Base-by-base conservation (phyloP, 2,329 filamentous ascomycete genomes). In the Fusarium sp. region DNA sequence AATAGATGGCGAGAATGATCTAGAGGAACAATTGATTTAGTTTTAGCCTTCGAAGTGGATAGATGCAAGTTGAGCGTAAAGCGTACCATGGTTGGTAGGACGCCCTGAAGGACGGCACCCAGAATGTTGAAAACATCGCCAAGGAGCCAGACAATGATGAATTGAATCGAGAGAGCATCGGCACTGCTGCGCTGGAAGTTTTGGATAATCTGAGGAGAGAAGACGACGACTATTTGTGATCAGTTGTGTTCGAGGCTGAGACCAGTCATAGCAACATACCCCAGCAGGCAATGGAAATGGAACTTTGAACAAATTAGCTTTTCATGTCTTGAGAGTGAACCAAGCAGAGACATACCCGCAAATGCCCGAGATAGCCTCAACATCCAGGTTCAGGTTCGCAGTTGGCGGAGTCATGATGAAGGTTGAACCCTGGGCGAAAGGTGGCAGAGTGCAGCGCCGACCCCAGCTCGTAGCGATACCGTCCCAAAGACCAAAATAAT, bases 71-170 rank as follows among this genome's bases (percentile, higher is more conserved):
- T 38, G 48, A 20, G 60, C 20, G 48, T 54, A 44, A 26, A 45
- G 58, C 82, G 67, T 78, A 91, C 88, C 94, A 98, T 98, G 0
- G 95, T 99, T 2, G 96, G 95, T 58, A 98, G 82, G 10, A 99
- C 95, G 60, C 93, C 92, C 80, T 98, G 95, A 14, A 98, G 81
- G 18, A 98, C 90, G 20, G 94, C 93, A n/a, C 95, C 95, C 5
- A 97, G 86, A 70, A 98, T 97, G 79, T 98, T 98, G 86, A 97
- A 98, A 73, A 98, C 91, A 90, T 99, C 96, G 56, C 96, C 96
- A 3, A 91, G 86, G 4, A 98, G 87, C 96, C 96, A 99, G 76
- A 97, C 89, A 66, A 97, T 91, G 78, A 98, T 90, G 84, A 98
- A 99, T 60, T 95, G 91, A 17, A 98, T 88, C 1, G 93, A 97